A percentile compares a stretch with the other conserved stretches of the same genome.
Conservation (phyloP, 1,284 basidiomycete species). For the Volvariella volvacea region DNA sequence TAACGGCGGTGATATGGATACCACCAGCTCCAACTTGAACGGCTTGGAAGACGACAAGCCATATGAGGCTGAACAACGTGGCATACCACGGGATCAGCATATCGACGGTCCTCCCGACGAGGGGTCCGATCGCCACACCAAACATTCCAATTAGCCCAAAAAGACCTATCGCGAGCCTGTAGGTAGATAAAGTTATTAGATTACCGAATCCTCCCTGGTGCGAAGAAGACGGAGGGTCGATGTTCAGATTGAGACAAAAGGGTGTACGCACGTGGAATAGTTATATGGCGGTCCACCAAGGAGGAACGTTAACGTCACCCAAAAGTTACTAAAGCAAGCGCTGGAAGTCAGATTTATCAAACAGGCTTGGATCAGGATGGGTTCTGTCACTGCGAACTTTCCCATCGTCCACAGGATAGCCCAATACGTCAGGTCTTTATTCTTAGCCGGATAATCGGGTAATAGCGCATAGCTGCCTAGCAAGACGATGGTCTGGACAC, state of each 20-base stretch:
- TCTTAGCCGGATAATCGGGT: conserved; percentile 70
- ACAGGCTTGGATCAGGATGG: conserved; percentile 57
- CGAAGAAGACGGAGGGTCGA: conserved; percentile 2
- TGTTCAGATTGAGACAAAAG: background rate
- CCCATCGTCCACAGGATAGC: conserved; percentile 61
- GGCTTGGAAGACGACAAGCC: conserved; percentile 36
- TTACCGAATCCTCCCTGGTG: no score
- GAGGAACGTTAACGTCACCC: conserved; percentile 71
- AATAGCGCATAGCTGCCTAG: conserved; percentile 48
- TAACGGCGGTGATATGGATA: conserved; percentile 51
- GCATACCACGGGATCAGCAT: conserved; percentile 61
- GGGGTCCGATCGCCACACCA: conserved; percentile 56
- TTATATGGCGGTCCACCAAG: conserved; percentile 59
- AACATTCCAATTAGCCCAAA: conserved; percentile 67
- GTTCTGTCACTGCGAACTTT: conserved; percentile 64
- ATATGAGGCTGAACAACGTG: conserved; percentile 40
- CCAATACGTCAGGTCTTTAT: conserved; percentile 49
- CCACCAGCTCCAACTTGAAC: conserved; percentile 55
- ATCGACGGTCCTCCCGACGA: conserved; percentile 58
- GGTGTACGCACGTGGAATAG: conserved; percentile 50
- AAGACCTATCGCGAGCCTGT: conserved; percentile 58
- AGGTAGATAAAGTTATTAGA: background rate
- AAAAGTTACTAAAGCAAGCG: conserved; percentile 54
- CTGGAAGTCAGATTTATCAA: conserved; percentile 51
- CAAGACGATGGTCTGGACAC: conserved; percentile 45